Base-by-base conservation (phyloP, 352 stramenopile genomes). In the Phytophthora europaea region DNA sequence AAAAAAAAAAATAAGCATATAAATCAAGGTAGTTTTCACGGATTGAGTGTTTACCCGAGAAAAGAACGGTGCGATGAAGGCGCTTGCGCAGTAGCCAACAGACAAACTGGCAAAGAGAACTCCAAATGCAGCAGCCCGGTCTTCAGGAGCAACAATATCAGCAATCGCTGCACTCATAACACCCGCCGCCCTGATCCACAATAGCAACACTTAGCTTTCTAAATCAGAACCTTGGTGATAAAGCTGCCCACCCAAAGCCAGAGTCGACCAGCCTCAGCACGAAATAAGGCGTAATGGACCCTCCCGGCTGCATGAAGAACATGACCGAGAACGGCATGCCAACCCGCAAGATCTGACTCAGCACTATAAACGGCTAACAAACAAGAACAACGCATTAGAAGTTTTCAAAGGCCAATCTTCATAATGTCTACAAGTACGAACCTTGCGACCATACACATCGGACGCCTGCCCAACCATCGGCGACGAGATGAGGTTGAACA, bases 401-500 rank as follows among this genome's bases (percentile, higher is more conserved):
- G 3, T 23, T 38, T 4, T 57, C 6, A 16, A 57, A 16, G 47
- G 23, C 23, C 61, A 0, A 57, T 61, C 15, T 15, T 26, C 12
- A 48, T 48, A 48, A 48, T 52, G 48, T 45, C 13, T 13, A 18
- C 13, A 31, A 31, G 4, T 3, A 34, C 61, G 38, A 65, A 94
- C 85, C 83, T 93, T 94, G 55, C 88, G 83, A 22, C 88, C 88
- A 54, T 92, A 89, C 9, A 78, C 59, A 50, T 94, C 87, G 0
- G 85, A 94, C 20, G 81, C 83, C 57, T 91, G 86, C 1, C 85
- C 87, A 10, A 94, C 69, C 31, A 91, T 83, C 10, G 87, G 82
- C 15, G 87, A 91, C 50, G 90, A 54, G 68, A 93, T 76, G 45
- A 94, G 81, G 56, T 87, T 80, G 33, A 83, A 78, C 15, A 87